Percentiles rank a stretch among this genome's conserved stretches.
phyloP scores from a whole-genome alignment of 208 protist genomes.

The Crithidia sp. region DNA sequence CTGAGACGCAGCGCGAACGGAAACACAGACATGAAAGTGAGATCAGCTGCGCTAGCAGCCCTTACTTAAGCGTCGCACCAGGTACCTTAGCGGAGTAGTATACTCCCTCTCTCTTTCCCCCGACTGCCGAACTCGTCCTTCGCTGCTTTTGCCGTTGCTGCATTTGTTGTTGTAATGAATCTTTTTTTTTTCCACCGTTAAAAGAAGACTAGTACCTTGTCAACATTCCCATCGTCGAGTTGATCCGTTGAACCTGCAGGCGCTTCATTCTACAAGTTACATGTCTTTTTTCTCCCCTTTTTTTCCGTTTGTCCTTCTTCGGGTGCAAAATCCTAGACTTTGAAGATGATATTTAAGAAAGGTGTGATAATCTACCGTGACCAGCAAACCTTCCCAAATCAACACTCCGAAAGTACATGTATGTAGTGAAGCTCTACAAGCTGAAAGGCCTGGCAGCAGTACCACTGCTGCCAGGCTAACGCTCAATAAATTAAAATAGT shows the following conservation, averaged over 20 bases:
- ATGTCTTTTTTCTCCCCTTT: not conserved
- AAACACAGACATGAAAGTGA: no score
- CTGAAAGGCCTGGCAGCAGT: constrained; percentile 15
- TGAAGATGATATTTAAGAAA: constrained; percentile 8
- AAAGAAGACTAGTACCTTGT: no score
- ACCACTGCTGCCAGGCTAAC: constrained; percentile 21
- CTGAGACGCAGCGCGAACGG: no score
- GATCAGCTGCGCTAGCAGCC: no score
- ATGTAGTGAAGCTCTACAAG: constrained; percentile 15
- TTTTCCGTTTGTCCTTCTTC: not conserved
- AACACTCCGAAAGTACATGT: constrained; percentile 20
- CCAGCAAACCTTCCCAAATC: constrained; percentile 7
- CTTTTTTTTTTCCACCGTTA: not conserved
- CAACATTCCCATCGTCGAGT: no score
- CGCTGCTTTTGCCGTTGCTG: not conserved
- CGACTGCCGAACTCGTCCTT: no score
- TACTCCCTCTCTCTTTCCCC: no score
- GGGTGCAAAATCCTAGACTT: constrained; percentile 12
- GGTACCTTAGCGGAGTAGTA: no score
- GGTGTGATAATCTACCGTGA: not conserved
- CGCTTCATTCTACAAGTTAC: no score
- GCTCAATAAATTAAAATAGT: constrained; percentile 9
- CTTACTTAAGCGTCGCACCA: no score
- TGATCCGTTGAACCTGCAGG: no score
- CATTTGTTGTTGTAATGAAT: not conserved